Evolutionary conservation across 306 rosid genomes (phyloP), one percentile per base, ranked within the genome.

Genomic region (Hippophae tibetana): DNA sequence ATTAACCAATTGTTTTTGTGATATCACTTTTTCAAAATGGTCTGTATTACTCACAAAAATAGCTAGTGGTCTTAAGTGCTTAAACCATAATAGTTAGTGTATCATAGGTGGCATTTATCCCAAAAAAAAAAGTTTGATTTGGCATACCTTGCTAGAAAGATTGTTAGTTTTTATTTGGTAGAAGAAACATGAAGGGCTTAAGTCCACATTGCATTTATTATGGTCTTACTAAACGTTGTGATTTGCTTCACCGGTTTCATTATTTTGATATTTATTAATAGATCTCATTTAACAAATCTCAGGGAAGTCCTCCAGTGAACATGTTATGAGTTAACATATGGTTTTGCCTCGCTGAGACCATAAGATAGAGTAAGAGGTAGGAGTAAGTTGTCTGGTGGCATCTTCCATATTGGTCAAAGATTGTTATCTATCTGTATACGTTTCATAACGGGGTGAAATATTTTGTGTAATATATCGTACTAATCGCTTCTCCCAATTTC

Each of bases 251-350:
- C 43, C 46, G 18, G 42, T 65, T 57, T 44, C 54, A 54, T 57
- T 25, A 66, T 69, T 51, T 31, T 58, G 65, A 51, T 57, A 52
- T 66, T 64, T 42, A 74, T 45, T 53, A 51, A 31, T 45, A 48
- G 25, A 18, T 9, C 56, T 46, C 41, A 40, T 65, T 59, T 52
- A 56, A 31, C 12, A 55, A 58, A 66, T 61, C 70, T 49, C 78
- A 87, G 96, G 97, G 86, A 58, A 77, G 76, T 72, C 96, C 98
- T 69, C 86, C 98, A 3, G 95, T 90, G 75, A 83, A 69, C 70
- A 68, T 87, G 82, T 59, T 56, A 63, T 52, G 41, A 50, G 52
- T 11, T 40, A 40, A 5, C 23, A 58, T 8, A 43, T 7, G 48
- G 46, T 12, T 65, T 40, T 42, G 54, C 68, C 59, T 38, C 56